A percentile compares a stretch with the other conserved stretches of the same genome.
These are phyloP conservation scores for Austroboletus eburneus DNA, from an alignment of 768 basidiomycete species.

Conservation along the genomic window DNA sequence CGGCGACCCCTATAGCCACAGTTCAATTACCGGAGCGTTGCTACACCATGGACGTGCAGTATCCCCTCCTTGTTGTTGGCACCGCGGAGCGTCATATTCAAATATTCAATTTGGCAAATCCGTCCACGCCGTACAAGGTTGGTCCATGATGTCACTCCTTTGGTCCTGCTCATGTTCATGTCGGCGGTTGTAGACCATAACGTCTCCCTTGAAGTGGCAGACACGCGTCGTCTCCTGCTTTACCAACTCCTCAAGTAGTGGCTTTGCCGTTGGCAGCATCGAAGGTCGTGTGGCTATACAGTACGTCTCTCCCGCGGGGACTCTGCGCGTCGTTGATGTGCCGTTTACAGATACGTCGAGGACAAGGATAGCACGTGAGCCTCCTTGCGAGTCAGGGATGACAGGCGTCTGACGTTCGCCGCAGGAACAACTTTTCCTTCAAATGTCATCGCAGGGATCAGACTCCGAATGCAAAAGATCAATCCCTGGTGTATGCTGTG, in stretches of 20 bases:
- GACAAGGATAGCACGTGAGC: slow-evolving; percentile 72
- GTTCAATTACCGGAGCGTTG: slow-evolving; percentile 87
- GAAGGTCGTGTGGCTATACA: slow-evolving; percentile 95
- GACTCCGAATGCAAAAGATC: slow-evolving; percentile 54
- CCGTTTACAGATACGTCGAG: slow-evolving; percentile 65
- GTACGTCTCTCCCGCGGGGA: slow-evolving; percentile 45
- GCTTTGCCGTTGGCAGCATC: slow-evolving; percentile 82
- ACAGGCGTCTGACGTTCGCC: neutral
- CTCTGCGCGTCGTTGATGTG: neutral
- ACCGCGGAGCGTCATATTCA: slow-evolving; percentile 92
- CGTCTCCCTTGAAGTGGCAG: slow-evolving; percentile 91
- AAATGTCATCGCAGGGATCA: slow-evolving; percentile 71
- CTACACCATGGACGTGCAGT: slow-evolving; percentile 80
- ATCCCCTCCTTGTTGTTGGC: slow-evolving; percentile 84
- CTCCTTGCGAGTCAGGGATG: slow-evolving; percentile 10
- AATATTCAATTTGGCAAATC: slow-evolving; percentile 83
- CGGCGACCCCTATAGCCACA: slow-evolving; percentile 68
- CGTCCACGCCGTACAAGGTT: slow-evolving; percentile 75
- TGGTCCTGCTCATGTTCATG: neutral
- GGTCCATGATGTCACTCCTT: slow-evolving; percentile 12
- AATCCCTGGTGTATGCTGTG: slow-evolving; percentile 73
- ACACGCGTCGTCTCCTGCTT: slow-evolving; percentile 85
- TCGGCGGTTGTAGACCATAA: slow-evolving; percentile 52
- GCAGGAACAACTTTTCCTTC: slow-evolving; percentile 81
- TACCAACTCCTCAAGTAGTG: slow-evolving; percentile 58